Evolutionary conservation across 2,329 filamentous ascomycete genomes (phyloP).

Genomic region (Aspergillus novoparasiticus): DNA sequence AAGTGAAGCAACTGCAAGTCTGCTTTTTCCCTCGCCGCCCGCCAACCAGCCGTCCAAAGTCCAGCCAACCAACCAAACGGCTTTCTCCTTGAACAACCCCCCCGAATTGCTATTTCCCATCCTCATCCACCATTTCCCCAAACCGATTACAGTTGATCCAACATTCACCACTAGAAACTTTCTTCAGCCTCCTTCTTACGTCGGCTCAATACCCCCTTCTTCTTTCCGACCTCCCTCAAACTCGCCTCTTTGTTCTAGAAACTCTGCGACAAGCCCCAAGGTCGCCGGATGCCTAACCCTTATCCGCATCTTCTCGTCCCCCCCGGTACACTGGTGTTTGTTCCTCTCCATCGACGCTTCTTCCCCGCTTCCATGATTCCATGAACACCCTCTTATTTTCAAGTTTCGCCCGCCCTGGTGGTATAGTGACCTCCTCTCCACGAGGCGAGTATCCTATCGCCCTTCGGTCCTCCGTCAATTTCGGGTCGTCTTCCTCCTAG

Average conservation of each 20-base stretch:
- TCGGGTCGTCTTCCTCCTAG: slow-evolving; percentile 24
- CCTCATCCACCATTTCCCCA: slow-evolving; percentile 4
- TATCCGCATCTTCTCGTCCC: slow-evolving; percentile 19
- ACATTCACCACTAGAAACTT: slow-evolving; percentile 7
- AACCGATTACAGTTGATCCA: slow-evolving; percentile 9
- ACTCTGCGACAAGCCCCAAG: slow-evolving; percentile 7
- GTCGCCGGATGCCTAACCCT: slow-evolving; percentile 27
- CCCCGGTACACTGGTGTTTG: slow-evolving; percentile 24
- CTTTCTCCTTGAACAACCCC: background rate
- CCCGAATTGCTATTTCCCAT: slow-evolving; percentile 8
- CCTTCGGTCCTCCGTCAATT: slow-evolving; percentile 30
- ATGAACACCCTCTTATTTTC: slow-evolving; percentile 31
- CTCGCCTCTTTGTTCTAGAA: slow-evolving; percentile 3
- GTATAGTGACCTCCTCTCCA: slow-evolving; percentile 39
- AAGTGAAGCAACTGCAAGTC: slow-evolving; percentile 4
- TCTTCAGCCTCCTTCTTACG: slow-evolving; percentile 7
- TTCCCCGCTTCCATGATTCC: slow-evolving; percentile 46
- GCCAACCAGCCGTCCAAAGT: slow-evolving; percentile 2
- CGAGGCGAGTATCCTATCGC: slow-evolving; percentile 26
- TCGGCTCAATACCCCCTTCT: background rate
- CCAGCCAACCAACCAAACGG: slow-evolving; percentile 7
- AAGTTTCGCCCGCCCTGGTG: slow-evolving; percentile 36
- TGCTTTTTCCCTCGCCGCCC: slow-evolving; percentile 3
- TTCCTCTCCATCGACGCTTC: slow-evolving; percentile 24
- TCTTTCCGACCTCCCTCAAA: slow-evolving; percentile 9